Conservation (phyloP, 83 land plant genomes). For the Diphasiastrum complanatum region DNA sequence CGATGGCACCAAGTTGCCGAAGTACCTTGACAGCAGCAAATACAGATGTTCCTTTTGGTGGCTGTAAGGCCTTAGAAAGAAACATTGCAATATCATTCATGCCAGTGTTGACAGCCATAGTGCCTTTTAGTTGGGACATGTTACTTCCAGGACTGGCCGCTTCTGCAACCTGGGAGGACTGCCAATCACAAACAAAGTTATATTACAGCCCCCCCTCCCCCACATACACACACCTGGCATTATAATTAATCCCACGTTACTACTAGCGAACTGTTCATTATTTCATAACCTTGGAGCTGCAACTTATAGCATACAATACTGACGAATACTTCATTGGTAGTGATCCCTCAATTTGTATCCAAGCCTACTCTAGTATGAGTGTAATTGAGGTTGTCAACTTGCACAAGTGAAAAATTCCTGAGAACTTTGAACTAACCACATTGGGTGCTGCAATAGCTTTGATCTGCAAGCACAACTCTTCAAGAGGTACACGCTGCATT, state of each 20-base stretch:
- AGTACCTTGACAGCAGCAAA: conserved; percentile 22
- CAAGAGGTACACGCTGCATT: conserved; percentile 35
- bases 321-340: no score
- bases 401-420: background rate
- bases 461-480: conserved; percentile 32
- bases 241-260: no score
- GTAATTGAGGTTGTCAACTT: background rate
- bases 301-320: no score
- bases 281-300: no score
- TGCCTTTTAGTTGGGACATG: no score
- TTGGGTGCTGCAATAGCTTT: conserved; percentile 26
- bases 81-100: conserved; percentile 22
- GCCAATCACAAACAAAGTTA: no score
- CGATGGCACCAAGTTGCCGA: conserved; percentile 31
- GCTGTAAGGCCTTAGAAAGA: conserved; percentile 31
- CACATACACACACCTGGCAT: no score
- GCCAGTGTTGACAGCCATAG: no score
- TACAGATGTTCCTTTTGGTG: conserved; percentile 19
- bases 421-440: conserved; percentile 9
- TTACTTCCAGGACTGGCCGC: no score
- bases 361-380: background rate
- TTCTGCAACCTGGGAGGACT: no score
- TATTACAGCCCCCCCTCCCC: no score
- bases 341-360: conserved; percentile 3
- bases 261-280: no score